A percentile compares a stretch with the other conserved stretches of the same genome.
Conservation (phyloP, 331 rosid species). For the Erythrophleum ivorense region DNA sequence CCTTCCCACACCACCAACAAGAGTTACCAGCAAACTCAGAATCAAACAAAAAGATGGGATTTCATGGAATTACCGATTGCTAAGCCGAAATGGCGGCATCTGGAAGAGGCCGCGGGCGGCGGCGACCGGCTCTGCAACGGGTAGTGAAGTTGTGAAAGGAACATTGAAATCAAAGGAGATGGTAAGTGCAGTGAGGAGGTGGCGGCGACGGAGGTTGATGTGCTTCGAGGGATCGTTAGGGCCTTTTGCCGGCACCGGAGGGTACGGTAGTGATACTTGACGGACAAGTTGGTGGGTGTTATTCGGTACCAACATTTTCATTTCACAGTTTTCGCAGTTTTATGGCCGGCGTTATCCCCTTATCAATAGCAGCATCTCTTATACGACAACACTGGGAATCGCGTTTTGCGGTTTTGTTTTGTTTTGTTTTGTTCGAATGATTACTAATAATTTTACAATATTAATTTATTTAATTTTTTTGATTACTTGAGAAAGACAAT, state of each 20-base stretch:
- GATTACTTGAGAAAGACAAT: too few relatives aligned
- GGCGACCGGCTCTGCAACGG: conserved; percentile 48
- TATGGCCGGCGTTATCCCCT: conserved; percentile 37
- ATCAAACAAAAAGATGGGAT: not conserved
- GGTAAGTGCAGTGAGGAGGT: conserved; percentile 56
- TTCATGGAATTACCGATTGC: conserved; percentile 61
- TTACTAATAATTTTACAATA: too few relatives aligned
- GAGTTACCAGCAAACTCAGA: not conserved
- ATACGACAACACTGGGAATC: not conserved
- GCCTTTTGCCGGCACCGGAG: conserved; percentile 39
- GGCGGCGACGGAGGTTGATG: conserved; percentile 62
- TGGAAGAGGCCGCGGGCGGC: conserved; percentile 85
- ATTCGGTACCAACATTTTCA: conserved; percentile 35
- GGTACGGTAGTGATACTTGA: conserved; percentile 32
- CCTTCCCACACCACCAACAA: conserved; percentile 52
- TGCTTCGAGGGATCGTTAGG: conserved; percentile 26
- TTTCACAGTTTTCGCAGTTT: not conserved
- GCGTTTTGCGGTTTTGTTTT: conserved; percentile 33
- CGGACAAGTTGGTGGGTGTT: conserved; percentile 14
- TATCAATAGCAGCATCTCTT: conserved; percentile 10
- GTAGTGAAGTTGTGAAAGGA: conserved; percentile 19
- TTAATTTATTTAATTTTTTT: too few relatives aligned
- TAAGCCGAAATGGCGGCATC: conserved; percentile 87
- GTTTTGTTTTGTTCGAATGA: too few relatives aligned
- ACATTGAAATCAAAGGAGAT: conserved; percentile 49